Evolutionary conservation across 208 protist genomes (phyloP), one percentile per base, ranked within the genome.

Genomic region (Leishmania martiniquensis): DNA sequence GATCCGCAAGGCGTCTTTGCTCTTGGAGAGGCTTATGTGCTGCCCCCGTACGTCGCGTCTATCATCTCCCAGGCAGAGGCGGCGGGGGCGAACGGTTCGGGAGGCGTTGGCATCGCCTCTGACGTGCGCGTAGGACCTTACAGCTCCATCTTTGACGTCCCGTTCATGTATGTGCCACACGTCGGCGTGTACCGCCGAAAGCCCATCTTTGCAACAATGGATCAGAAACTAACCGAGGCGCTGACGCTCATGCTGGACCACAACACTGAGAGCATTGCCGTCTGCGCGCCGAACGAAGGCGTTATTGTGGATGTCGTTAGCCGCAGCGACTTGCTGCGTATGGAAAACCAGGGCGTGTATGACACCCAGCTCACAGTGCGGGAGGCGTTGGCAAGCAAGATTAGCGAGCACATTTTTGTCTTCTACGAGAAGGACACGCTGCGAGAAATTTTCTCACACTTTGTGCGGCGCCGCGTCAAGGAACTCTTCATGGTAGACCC

Each of bases 331-430:
- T 74, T 96, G 0, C 87, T 98, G 62, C 87, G 90, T 20, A 97
- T 98, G 84, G 92, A 98, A 77, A 85, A 95, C 72, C 89, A 95
- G 63, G 94, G 94, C n/a, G 92, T 95, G 39, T 98, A 98, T 80
- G 88, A 98, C 82, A 97, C 87, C 4, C 83, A 89, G 51, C 70
- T 95, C 39, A 94, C 89, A 52, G 87, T 98, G 29, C 90, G 88
- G 13, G 90, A 96, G 76, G 91, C 90, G 52, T 68, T 97, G 63
- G 79, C 81, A 49, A 88, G 84, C 79, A 91, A 87, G 73, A 74
- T 89, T 17, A 83, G 78, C 15, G 85, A 85, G 29, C 82, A 82
- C 49, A 78, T 94, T 32, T 95, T 88, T 65, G 93, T 97, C 17
- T 95, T 92, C 73, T 85, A 95, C 68, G 85, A 90, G 63, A 89